Evolutionary conservation across 257 asterid species (phyloP), one percentile per base, ranked within the genome.

Genomic region (Solanum peruvianum): DNA sequence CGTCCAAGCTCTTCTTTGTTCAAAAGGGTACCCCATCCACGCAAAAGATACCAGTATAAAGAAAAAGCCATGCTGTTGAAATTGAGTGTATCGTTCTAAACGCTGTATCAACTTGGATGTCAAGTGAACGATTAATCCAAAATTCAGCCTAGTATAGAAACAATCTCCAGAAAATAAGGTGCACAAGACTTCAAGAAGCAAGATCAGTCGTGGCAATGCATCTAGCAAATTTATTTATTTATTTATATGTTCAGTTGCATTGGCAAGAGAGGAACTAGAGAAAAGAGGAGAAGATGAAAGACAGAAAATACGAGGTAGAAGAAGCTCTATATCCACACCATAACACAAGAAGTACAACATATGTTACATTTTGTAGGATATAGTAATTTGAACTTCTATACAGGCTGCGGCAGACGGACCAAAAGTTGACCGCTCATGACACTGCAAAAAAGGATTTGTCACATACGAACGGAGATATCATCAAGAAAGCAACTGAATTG

Each of bases 371-470:
- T 7, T 13, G 11, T n/a, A 69, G 25, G 31, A 58, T 37, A 56
- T 20, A 75, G 29, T 33, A 47, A 47, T 21, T 85, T 33, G 77
- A 76, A 66, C 20, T 41, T 77, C 84, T 86, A 94, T 66, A 96
- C 98, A 3, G 96, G 94, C 85, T 86, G 87, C 6, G 94, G 95
- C 86, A 93, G 90, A 60, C 89, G 92, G 62, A 88, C 92, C 16
- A 94, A 87, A 87, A 96, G 94, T 84, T 95, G 95, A 14, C 99
- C 99, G 31, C 87, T 89, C 89, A 94, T 42, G 27, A 84, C 92
- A 86, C 99, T 96, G 98, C 98, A 92, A 88, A 87, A 70, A 31
- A 2, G n/a, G 70, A 82, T 33, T 35, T 27, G 35, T 62, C 85
- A 23, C 84, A 67, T 70, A 37, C 78, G 27, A 23, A 72, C 80